Evolutionary conservation across 169 alveolate genomes (phyloP), one percentile per base, ranked within the genome.

Genomic region (Babesia bovis): DNA sequence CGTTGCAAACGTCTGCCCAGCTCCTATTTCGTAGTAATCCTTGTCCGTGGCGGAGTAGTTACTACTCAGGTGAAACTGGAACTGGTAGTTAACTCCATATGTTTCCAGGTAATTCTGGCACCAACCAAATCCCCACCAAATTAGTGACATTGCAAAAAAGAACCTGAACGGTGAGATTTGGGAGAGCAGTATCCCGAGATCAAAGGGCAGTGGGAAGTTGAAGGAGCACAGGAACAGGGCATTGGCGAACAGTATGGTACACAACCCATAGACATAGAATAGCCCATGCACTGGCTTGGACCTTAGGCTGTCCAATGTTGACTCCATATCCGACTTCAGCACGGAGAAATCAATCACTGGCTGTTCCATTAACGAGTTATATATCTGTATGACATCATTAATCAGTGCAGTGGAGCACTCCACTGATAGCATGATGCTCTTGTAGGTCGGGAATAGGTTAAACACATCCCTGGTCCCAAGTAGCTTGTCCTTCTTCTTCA

Each of bases 401-500:
- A 76, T 42, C 17, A 74, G 59, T 10, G 51, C 68, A n/a, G 57
- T 67, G 19, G 71, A 84, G 1, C 65, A 50, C 59, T 85, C 87
- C 5, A 79, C 51, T 21, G 85, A 85, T 17, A 78, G 77, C 56
- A 83, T 19, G 17, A 76, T 63, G 23, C 76, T 70, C 53, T 87
- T 89, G 68, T 89, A 90, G 12, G 75, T 44, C 28, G 89, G 91
- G 61, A 86, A 90, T 12, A 84, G 59, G 26, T 83, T 85, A 36
- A 72, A 45, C 23, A 87, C 57, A 17, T 85, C 87, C 4, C 75
- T 41, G 13, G 87, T 69, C 0, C 45, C 79, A 44, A 86, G 86
- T 25, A 86, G 73, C 36, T 93, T 90, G 55, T 91, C 94, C 73
- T 93, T 88, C 78, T 90, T 93, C 67, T 85, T 85, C 26, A 91